Evolutionary conservation across 192 early-diverging fungal genomes (phyloP).

Genomic region (Coemansia sp.): DNA sequence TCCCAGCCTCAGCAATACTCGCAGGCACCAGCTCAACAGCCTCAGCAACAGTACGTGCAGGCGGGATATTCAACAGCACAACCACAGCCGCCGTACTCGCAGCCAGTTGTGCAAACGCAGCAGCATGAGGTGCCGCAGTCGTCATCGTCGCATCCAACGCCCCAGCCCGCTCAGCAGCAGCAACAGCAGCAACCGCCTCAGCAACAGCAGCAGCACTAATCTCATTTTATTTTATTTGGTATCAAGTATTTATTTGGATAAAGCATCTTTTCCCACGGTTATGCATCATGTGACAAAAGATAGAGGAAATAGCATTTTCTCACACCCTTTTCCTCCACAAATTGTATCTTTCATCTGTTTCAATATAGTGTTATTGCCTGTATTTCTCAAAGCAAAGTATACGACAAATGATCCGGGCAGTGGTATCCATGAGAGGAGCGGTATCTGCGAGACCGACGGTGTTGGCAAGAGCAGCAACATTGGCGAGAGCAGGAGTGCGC

Average conservation of each 20-base stretch:
- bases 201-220: neutral
- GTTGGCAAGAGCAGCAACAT: neutral
- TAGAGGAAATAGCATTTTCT: neutral
- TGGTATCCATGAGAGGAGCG: no score
- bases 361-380: no score
- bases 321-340: neutral
- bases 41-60: slow-evolving; percentile 9
- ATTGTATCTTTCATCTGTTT: no score
- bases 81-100: slow-evolving; percentile 20
- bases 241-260: neutral
- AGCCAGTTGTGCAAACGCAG: slow-evolving; percentile 12
- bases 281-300: neutral
- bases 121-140: slow-evolving; percentile 12
- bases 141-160: slow-evolving; percentile 9
- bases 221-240: neutral
- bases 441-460: no score
- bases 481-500: neutral
- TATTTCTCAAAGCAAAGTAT: no score
- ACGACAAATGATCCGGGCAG: no score
- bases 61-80: neutral
- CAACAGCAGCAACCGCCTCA: neutral
- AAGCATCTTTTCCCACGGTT: neutral
- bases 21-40: neutral
- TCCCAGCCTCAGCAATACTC: slow-evolving; percentile 5
- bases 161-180: slow-evolving; percentile 8